Evolutionary conservation across 331 rosid species (phyloP).

Genomic region (Phaseolus coccineus): DNA sequence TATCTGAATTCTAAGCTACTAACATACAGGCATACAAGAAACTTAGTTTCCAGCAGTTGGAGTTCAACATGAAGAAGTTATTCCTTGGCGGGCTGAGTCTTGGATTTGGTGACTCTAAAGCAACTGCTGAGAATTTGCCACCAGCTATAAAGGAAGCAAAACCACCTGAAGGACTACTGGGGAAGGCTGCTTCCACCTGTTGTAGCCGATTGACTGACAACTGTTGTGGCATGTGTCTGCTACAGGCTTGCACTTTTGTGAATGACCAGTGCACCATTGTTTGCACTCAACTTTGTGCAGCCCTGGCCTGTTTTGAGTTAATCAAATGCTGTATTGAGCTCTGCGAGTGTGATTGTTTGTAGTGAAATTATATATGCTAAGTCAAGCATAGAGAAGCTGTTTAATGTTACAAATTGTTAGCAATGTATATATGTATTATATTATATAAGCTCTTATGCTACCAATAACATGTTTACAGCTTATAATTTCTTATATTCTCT

Average conservation of each 20-base stretch:
- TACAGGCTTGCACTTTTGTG: constrained; percentile 58
- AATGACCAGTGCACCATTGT: constrained; percentile 70
- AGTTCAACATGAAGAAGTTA: constrained; percentile 50
- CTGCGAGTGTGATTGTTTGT: constrained; percentile 58
- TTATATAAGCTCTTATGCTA: constrained; percentile 35
- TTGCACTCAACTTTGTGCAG: constrained; percentile 78
- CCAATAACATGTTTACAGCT: background rate
- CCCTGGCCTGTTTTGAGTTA: constrained; percentile 81
- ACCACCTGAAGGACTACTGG: constrained; percentile 58
- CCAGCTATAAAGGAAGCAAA: constrained; percentile 70
- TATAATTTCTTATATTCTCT: background rate
- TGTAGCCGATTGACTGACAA: constrained; percentile 53
- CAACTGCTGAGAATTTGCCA: constrained; percentile 65
- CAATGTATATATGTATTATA: constrained; percentile 6
- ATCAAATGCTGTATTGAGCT: constrained; percentile 85
- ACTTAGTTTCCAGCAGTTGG: constrained; percentile 46
- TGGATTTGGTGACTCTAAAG: constrained; percentile 78
- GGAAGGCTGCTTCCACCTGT: constrained; percentile 71
- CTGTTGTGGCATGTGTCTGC: constrained; percentile 78
- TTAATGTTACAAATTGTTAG: constrained; percentile 9
- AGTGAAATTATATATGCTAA: constrained; percentile 22
- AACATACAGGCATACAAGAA: constrained; percentile 63
- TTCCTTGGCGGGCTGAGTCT: constrained; percentile 67
- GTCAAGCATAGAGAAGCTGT: constrained; percentile 37
- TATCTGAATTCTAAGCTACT: constrained; percentile 29